Base-by-base conservation (phyloP, 192 early-diverging fungal genomes). In the Cladochytrium replicatum region DNA sequence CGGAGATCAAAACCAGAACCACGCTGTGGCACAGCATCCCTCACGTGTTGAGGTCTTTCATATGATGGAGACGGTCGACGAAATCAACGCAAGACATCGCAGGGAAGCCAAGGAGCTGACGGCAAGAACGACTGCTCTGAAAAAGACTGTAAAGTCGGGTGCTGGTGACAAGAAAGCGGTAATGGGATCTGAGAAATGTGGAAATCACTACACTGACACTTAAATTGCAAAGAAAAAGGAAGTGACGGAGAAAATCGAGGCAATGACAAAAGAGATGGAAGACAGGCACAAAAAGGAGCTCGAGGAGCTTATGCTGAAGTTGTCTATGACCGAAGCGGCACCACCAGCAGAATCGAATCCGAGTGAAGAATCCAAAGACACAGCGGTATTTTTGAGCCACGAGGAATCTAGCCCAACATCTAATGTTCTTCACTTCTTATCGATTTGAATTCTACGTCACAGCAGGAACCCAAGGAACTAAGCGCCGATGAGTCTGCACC, bases 81-180 rank as follows among this genome's bases (percentile, higher is more conserved):
- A 85, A 25, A 57, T 92, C 27, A 54, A 67, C 43, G 61, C 78
- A 2, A 65, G 86, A 31, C 92, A 95, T 51, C 74, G 83, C 32
- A 75, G 72, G 34, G 89, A 95, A 53, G 70, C 74, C 31, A 84
- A 81, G 41, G 83, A 86, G 22, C 71, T 95, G 17, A 60, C 67
- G 7, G 80, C 71, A 7, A 77, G 64, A 29, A 68, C 85, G 17
- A 87, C 80, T 0, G 69, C 44, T 0, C 63, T 95, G n/a, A 88
- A 87, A 48, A 89, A 86, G 63, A 61, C 82, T 0, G 82, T 79
- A 23, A 71, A 76, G 30, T 81, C 25, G 7, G 53, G 53, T n/a
- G 52, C 85, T 32, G 82, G 80, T 34, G 79, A 89, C 69, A 95
- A 95, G 71, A 66, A 66, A 43, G 67, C 63, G 64, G 68, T 70